Conservation (phyloP, 805 yeast genomes). For the Alloascoidea hylecoeti region DNA sequence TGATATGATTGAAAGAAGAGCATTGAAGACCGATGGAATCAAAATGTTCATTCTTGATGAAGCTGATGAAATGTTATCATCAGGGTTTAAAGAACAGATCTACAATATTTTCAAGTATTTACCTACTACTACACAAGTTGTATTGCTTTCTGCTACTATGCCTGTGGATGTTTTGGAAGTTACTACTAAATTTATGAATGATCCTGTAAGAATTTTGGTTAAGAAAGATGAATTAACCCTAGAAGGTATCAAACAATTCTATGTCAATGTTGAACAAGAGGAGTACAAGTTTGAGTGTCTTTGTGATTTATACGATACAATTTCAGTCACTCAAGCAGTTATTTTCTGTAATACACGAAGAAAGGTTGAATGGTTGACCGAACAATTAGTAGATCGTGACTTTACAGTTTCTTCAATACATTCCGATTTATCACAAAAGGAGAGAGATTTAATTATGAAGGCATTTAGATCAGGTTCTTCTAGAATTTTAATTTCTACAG, state of each 20-base stretch:
- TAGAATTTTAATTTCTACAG: slow-evolving; percentile 85
- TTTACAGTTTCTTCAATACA: slow-evolving; percentile 93
- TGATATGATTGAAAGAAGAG: slow-evolving; percentile 89
- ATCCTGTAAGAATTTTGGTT: slow-evolving; percentile 88
- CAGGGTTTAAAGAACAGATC: slow-evolving; percentile 93
- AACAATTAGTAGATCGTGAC: slow-evolving; percentile 57
- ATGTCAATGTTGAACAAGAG: slow-evolving; percentile 83
- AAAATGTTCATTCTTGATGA: slow-evolving; percentile 95
- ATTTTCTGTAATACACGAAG: slow-evolving; percentile 94
- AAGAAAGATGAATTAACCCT: slow-evolving; percentile 91
- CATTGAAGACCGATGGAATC: slow-evolving; percentile 66
- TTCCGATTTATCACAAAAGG: slow-evolving; percentile 90
- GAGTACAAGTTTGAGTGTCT: slow-evolving; percentile 90
- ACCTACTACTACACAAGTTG: slow-evolving; percentile 87
- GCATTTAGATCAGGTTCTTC: slow-evolving; percentile 93
- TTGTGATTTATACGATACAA: slow-evolving; percentile 88
- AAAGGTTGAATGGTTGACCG: slow-evolving; percentile 83
- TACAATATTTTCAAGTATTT: slow-evolving; percentile 83
- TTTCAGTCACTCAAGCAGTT: slow-evolving; percentile 94
- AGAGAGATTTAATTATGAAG: slow-evolving; percentile 88
- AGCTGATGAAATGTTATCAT: slow-evolving; percentile 92
- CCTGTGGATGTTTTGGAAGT: slow-evolving; percentile 86
- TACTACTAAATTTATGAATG: slow-evolving; percentile 85
- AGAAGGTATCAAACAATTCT: slow-evolving; percentile 92
- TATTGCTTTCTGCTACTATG: slow-evolving; percentile 88